Conservation (phyloP, 495 filamentous ascomycete species). For the Melanomma pulvis-pyrius region DNA sequence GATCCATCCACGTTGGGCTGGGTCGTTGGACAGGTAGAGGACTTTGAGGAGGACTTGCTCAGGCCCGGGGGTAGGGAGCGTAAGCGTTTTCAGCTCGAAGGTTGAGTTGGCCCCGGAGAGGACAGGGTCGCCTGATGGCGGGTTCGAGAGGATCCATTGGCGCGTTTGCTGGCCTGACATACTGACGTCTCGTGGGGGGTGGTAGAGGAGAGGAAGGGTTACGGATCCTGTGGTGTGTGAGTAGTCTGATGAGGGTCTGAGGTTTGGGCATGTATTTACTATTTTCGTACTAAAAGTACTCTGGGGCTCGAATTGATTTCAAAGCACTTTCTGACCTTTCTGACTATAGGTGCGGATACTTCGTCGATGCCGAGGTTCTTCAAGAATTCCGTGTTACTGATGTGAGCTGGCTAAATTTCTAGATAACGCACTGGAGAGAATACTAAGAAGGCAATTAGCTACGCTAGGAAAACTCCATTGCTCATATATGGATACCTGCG, state of each 20-base stretch:
- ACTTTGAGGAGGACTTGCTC: constrained; percentile 67
- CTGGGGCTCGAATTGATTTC: neutral
- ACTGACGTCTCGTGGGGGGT: neutral
- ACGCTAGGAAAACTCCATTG: too few relatives aligned
- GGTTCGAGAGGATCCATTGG: constrained; percentile 45
- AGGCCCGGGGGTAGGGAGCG: constrained; percentile 56
- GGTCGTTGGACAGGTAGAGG: constrained; percentile 72
- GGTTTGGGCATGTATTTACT: neutral
- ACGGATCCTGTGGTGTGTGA: neutral
- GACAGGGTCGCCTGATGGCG: constrained; percentile 36
- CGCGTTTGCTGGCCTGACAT: constrained; percentile 29
- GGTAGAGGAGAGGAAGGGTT: neutral
- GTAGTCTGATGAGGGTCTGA: neutral
- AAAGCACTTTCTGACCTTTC: neutral
- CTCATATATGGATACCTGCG: too few relatives aligned
- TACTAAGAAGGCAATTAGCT: too few relatives aligned
- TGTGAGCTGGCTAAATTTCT: too few relatives aligned
- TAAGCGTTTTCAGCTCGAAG: constrained; percentile 52
- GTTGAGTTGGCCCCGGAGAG: constrained; percentile 52
- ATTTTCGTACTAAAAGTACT: neutral
- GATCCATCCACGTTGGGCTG: constrained; percentile 81
- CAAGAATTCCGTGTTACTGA: too few relatives aligned
- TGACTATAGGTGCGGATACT: neutral
- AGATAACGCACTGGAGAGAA: too few relatives aligned
- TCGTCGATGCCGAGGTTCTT: neutral